These are phyloP conservation scores for Cladosporium sp. DNA, from an alignment of 2,329 filamentous ascomycete genomes.

Conservation along the genomic window DNA sequence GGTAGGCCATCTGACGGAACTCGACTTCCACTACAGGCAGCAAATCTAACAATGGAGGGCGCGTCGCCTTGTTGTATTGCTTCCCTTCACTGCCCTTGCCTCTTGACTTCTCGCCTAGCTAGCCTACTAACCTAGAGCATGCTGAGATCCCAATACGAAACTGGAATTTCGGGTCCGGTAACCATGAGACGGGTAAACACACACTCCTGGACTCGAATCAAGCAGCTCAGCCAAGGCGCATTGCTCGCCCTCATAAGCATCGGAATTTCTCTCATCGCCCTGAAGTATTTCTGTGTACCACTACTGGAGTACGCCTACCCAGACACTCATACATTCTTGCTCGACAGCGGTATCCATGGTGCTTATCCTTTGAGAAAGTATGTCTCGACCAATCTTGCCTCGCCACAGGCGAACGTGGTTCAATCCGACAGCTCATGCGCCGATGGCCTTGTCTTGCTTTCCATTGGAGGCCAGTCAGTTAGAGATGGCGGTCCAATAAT, in stretches of 20 bases:
- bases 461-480: conserved; percentile 26
- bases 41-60: neutral
- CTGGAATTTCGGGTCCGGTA: neutral
- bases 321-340: neutral
- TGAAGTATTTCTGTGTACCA: neutral
- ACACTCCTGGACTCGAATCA: neutral
- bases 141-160: neutral
- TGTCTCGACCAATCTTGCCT: neutral
- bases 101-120: neutral
- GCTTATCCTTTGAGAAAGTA: neutral
- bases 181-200: neutral
- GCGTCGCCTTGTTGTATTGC: neutral
- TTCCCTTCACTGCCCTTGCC: neutral
- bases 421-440: neutral
- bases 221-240: neutral
- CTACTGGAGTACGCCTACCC: neutral
- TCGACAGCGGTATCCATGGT: conserved; percentile 1
- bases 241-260: neutral
- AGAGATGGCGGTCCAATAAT: conserved; percentile 31
- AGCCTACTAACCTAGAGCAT: neutral
- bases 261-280: neutral
- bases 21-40: neutral
- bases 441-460: conserved; percentile 22
- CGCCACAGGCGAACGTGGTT: conserved; percentile 6
- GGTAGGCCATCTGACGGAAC: neutral